Base-by-base conservation (phyloP, 768 basidiomycete species). In the Hypsizygus marmoreus region DNA sequence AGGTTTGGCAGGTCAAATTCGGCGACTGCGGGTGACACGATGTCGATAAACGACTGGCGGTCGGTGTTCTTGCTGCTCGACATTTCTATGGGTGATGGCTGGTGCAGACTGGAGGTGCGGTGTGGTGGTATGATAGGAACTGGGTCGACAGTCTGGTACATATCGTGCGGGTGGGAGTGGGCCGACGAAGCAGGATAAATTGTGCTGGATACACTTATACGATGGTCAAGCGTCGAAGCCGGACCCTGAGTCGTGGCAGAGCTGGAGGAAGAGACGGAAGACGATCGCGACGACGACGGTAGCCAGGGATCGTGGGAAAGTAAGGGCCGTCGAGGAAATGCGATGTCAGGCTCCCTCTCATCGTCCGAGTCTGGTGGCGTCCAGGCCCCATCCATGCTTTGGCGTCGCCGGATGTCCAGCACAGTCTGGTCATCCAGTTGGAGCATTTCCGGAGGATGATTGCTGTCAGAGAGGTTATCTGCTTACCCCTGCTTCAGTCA, bases 191-290 rank as follows among this genome's bases (percentile, higher is more conserved):
- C 51, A 40, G 69, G 67, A 55, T 72, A 74, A 39, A 73, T 59
- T 4, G 67, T 68, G 55, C 63, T 71, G 16, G 70, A 74, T 41
- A 71, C 76, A 59, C 67, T 71, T 50, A 78, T 71, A 30, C 65
- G 65, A 25, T 59, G 61, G 35, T 73, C 70, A 36, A 69, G 43
- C 3, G 62, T 66, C 14, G 73, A 68, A n/a, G 70, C 56, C 6
- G 63, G 64, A 4, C 41, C 54, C 40, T 53, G 44, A 17, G 64
- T 60, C 26, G 55, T 60, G 16, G 61, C 51, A 12, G 63, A 63
- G 17, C 40, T 38, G 4, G 64, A 64, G 39, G 62, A 65, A 22
- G 48, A 26, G 22, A 63, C 62, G 9, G 54, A 58, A 13, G 52
- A 51, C 28, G 64, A 62, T n/a, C n/a, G n/a, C 32, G 63, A 60